Conservation (phyloP, 805 yeast genomes). For the Limtongia smithiae region DNA sequence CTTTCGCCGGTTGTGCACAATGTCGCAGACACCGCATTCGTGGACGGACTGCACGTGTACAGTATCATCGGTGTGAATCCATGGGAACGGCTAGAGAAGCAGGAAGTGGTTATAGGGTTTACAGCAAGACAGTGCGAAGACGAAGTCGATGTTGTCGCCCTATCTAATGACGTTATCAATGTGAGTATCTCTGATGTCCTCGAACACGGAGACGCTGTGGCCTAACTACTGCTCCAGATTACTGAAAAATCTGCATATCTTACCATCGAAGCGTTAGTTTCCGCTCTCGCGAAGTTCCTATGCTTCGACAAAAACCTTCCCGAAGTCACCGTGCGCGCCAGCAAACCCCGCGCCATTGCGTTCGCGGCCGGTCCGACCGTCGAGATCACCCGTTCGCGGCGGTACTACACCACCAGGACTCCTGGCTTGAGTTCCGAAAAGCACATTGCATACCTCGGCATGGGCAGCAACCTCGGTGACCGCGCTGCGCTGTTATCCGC, state of each 20-base stretch:
- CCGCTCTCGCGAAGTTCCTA: conserved; percentile 60
- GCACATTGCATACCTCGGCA: conserved; percentile 61
- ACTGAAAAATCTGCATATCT: conserved; percentile 80
- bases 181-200: conserved; percentile 40
- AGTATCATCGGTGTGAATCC: conserved; percentile 92
- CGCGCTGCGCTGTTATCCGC: conserved; percentile 56
- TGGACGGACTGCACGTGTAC: conserved; percentile 54
- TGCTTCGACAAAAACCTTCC: conserved; percentile 43
- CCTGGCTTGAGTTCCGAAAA: neutral
- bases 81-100: conserved; percentile 79
- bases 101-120: conserved; percentile 62
- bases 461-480: conserved; percentile 85
- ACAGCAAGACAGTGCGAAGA: conserved; percentile 42
- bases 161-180: conserved; percentile 48
- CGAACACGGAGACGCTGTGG: no score
- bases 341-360: conserved; percentile 85
- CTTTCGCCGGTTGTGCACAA: conserved; percentile 9
- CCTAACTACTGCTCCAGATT: no score
- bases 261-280: conserved; percentile 89
- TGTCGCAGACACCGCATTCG: conserved; percentile 37
- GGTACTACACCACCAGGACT: conserved; percentile 19
- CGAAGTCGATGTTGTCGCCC: conserved; percentile 15
- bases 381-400: conserved; percentile 50
- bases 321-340: conserved; percentile 56
- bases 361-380: conserved; percentile 91